These are phyloP conservation scores for Mortierella hygrophila DNA, from an alignment of 192 early-diverging fungal genomes.

Conservation along the genomic window DNA sequence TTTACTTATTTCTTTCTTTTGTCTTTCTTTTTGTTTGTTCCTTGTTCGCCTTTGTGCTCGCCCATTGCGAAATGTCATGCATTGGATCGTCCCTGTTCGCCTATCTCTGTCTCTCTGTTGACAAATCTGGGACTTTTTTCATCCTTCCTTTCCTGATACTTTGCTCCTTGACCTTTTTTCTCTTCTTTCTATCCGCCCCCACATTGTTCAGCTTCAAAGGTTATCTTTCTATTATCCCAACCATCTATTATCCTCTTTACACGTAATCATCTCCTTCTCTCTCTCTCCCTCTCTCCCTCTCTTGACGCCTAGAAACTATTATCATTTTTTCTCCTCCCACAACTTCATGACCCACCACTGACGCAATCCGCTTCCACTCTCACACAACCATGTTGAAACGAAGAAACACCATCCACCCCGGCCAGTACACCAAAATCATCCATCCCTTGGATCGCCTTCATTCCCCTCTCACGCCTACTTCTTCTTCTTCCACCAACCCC, in stretches of 20 bases:
- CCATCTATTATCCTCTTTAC: background rate
- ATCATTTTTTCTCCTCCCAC: background rate
- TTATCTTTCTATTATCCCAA: background rate
- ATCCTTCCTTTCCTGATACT: too few relatives aligned
- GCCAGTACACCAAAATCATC: background rate
- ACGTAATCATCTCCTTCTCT: background rate
- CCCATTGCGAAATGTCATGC: constrained; percentile 6
- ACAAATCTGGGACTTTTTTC: too few relatives aligned
- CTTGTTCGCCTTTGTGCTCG: constrained; percentile 1
- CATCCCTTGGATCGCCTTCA: background rate
- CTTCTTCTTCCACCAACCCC: constrained; percentile 13
- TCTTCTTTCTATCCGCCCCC: background rate
- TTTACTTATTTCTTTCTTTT: background rate
- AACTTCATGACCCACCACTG: background rate
- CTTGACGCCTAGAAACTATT: background rate
- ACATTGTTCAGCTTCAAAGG: background rate
- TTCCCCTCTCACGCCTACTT: background rate
- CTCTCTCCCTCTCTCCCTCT: background rate
- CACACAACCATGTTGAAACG: constrained; percentile 15
- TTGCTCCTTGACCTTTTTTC: background rate
- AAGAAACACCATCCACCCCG: constrained; percentile 39
- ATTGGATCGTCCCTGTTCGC: background rate
- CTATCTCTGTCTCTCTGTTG: too few relatives aligned
- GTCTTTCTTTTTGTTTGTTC: background rate
- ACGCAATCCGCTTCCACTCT: background rate